These are phyloP conservation scores for Boletus semigastroideus DNA, from an alignment of 1,284 basidiomycete genomes.

Conservation along the genomic window DNA sequence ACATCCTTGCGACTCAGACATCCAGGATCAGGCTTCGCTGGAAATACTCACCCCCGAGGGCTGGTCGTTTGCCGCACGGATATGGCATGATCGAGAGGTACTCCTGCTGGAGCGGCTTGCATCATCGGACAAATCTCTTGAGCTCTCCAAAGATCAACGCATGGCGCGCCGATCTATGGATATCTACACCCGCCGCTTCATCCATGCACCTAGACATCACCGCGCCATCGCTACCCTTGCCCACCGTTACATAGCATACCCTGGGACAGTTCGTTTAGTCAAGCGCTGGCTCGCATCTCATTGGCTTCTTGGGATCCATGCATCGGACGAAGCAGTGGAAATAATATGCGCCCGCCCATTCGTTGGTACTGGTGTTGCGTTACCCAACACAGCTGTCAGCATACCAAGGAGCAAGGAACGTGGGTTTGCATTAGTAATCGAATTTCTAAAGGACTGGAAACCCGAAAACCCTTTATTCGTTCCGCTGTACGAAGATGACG, in stretches of 20 bases:
- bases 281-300: slow-evolving; percentile 94
- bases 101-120: slow-evolving; percentile 76
- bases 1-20: slow-evolving; percentile 47
- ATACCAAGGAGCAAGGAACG: slow-evolving; percentile 71
- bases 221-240: slow-evolving; percentile 77
- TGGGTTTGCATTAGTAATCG: slow-evolving; percentile 80
- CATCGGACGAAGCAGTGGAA: slow-evolving; percentile 81
- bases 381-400: slow-evolving; percentile 22
- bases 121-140: slow-evolving; percentile 35
- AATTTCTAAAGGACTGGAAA: slow-evolving; percentile 81
- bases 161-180: slow-evolving; percentile 58
- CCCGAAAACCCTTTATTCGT: slow-evolving; percentile 71
- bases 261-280: slow-evolving; percentile 82
- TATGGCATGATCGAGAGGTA: slow-evolving; percentile 88
- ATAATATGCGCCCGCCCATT: slow-evolving; percentile 76
- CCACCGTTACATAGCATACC: slow-evolving; percentile 79
- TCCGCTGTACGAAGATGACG: slow-evolving; percentile 49
- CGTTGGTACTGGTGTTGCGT: slow-evolving; percentile 31
- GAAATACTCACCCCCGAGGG: slow-evolving; percentile 83
- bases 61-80: slow-evolving; percentile 82
- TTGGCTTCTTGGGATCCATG: slow-evolving; percentile 74
- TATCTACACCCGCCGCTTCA: slow-evolving; percentile 69
- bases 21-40: slow-evolving; percentile 71
- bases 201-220: slow-evolving; percentile 84
- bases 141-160: slow-evolving; percentile 33